Evolutionary conservation across 2,329 filamentous ascomycete genomes (phyloP), one percentile per base, ranked within the genome.

Genomic region (Monosporascus sp.): DNA sequence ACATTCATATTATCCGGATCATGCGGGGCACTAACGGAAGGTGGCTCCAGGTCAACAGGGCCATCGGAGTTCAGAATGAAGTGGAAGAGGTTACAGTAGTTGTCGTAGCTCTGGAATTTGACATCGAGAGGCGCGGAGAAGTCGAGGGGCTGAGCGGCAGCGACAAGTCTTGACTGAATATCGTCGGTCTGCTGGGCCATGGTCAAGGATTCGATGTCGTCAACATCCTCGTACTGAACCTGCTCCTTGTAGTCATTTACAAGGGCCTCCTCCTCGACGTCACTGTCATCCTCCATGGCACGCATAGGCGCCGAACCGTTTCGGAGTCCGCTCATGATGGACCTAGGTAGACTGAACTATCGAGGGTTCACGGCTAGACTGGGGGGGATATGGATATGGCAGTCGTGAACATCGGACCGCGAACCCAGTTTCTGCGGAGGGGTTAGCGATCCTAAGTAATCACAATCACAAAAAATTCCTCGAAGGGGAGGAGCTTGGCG

Each of bases 61-160:
- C 94, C 94, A 63, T 97, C 94, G 49, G 93, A 97, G 83, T 99
- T 99, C 70, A 99, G 80, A 73, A 99, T 97, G 77, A 90, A 97
- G 79, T 99, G 94, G 80, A 99, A 99, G 65, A 99, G 80, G 75
- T 90, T 96, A 86, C 94, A 99, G 83, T 99, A 99, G 72, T 90
- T 90, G 78, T 99, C 94, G 81, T 99, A 99, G 78, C 92, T 97
- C 73, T 90, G 87, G 78, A 97, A 97, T 78, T 97, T 97, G 73
- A 90, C 89, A 75, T 97, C 94, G 53, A 99, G 82, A 36, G 92
- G 90, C 48, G 94, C 94, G 69, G 94, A 91, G 74, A 96, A 97
- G 72, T 99, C 94, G 62, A 99, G 81, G 50, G 94, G 94, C 67
- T 94, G 93, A 60, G 94, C 94, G 55, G 94, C 94, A 61, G 92